A percentile compares a stretch with the other conserved stretches of the same genome.
Conservation (phyloP, 2,329 filamentous ascomycete species). For the Talaromyces verruculosus region DNA sequence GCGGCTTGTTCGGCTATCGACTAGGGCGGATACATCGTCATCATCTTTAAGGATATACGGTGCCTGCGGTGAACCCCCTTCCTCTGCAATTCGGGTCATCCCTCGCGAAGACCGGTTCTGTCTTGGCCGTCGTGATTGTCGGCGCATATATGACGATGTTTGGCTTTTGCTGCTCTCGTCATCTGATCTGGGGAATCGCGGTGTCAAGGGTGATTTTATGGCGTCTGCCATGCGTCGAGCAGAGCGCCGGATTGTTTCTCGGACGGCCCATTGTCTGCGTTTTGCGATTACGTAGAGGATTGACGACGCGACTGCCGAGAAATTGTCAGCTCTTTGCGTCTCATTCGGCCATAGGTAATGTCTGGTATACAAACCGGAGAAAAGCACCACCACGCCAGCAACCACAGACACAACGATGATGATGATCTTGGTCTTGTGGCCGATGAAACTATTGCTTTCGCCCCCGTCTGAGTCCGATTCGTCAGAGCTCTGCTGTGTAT, state of each 20-base stretch:
- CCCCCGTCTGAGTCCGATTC: constrained; percentile 2
- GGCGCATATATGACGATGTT: background rate
- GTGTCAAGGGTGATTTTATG: constrained; percentile 28
- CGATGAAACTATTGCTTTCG: background rate
- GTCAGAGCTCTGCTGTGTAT: background rate
- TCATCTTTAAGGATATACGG: background rate
- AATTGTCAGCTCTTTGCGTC: too few species aligned
- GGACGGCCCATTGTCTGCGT: constrained; percentile 79
- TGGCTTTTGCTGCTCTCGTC: constrained; percentile 15
- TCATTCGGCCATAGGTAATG: background rate
- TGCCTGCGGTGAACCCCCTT: background rate
- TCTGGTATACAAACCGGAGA: background rate
- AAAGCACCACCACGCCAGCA: constrained; percentile 14
- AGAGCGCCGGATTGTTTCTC: constrained; percentile 69
- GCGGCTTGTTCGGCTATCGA: background rate
- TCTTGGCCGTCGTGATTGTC: background rate
- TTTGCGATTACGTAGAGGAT: constrained; percentile 77
- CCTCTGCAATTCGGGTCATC: constrained; percentile 4
- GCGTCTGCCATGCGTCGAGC: constrained; percentile 45
- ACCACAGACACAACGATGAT: constrained; percentile 19
- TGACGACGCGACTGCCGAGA: constrained; percentile 62
- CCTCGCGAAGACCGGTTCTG: constrained; percentile 6
- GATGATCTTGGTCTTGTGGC: background rate
- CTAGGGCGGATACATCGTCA: background rate
- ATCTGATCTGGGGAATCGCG: constrained; percentile 27